Evolutionary conservation across 176 grass and related monocot genomes (phyloP), one percentile per base, ranked within the genome.

Genomic region (Bothriochloa decipiens): DNA sequence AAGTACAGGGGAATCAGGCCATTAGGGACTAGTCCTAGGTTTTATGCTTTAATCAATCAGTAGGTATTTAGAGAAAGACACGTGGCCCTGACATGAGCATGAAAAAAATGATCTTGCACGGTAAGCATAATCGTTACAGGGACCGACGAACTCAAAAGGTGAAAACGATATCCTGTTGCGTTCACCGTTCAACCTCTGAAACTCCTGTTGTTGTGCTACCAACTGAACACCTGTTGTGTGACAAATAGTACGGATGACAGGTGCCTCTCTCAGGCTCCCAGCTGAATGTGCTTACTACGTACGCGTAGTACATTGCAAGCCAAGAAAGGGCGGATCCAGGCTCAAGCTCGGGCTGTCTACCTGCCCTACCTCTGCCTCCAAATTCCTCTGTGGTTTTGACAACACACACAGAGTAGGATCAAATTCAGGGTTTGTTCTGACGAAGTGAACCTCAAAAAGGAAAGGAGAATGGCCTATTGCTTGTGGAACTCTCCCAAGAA

Each of bases 301-400:
- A n/a, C n/a, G n/a, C n/a, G n/a, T n/a, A n/a, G n/a, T 32, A 32
- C 29, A 36, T 36, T 82, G 77, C 87, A 76, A 89, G 71, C 29
- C 40, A 89, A 89, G 87, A 77, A 85, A 75, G 49, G 57, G 27
- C 13, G 58, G 5, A 67, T 27, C 2, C 45, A 47, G 45, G 45
- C 45, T 70, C 9, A 55, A 14, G 25, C 22, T 43, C 40, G 45
- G 70, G n/a, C 6, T 72, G 36, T 53, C 45, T 84, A 40, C 61
- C 76, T 36, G 8, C 16, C 61, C 67, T 75, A 23, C 22, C 60
- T 49, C 57, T 25, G 55, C 55, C 16, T 22, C 46, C 17, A 71
- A 53, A 78, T 5, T 12, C 28, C 10, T 14, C 0, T 11, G 5
- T 5, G 8, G 17, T 7, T 43, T 66, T 33, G 77, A 66, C 7